A percentile compares a stretch with the other conserved stretches of the same genome.
Conservation (phyloP, 306 rosid genomes). For the Prosopis cineraria region DNA sequence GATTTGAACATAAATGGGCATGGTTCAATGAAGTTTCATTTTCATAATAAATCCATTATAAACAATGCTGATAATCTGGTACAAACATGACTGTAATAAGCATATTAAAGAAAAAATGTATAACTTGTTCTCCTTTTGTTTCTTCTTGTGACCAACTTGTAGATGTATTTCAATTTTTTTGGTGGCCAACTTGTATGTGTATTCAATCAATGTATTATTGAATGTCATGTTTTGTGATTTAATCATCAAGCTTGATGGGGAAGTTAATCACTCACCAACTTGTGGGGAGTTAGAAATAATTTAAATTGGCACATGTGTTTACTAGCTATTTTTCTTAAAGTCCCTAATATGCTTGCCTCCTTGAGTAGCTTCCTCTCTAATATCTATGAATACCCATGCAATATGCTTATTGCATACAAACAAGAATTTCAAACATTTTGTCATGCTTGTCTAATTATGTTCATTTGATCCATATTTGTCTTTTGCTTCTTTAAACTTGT, state of each 20-base stretch:
- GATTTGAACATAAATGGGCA: background rate
- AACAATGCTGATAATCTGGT: background rate
- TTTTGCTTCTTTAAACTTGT: slow-evolving; percentile 24
- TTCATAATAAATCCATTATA: background rate
- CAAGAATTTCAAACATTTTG: background rate
- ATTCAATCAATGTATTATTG: background rate
- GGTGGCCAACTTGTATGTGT: too few species aligned
- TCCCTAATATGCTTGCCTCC: background rate
- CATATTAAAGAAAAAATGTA: background rate
- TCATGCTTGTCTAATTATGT: slow-evolving; percentile 12
- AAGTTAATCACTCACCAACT: background rate
- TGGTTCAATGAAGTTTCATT: background rate
- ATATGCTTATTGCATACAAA: background rate
- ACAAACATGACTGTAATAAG: background rate
- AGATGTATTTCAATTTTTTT: background rate
- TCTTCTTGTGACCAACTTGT: background rate
- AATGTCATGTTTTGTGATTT: background rate
- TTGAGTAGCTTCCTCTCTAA: background rate
- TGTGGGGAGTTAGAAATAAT: background rate
- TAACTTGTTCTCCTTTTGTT: background rate
- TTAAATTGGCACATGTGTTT: background rate
- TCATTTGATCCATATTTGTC: slow-evolving; percentile 21
- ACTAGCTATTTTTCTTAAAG: background rate
- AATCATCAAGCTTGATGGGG: background rate
- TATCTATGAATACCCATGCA: background rate